Base-by-base conservation (phyloP, 139 green algal genomes). In the Haematococcus sp. region DNA sequence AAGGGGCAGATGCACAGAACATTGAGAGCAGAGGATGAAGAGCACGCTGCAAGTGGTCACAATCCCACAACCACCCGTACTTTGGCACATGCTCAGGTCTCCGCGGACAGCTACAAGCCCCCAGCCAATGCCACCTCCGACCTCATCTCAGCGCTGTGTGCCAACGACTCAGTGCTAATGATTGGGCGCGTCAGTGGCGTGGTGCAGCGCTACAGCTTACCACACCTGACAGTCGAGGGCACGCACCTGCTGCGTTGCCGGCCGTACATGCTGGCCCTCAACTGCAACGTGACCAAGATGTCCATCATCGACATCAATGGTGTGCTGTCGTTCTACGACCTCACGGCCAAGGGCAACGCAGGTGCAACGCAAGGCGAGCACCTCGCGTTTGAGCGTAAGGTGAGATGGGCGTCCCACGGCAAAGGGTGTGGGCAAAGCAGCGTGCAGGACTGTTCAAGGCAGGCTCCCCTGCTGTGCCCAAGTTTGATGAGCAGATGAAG, bases 281-380 rank as follows among this genome's bases (percentile, higher is more conserved):
- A 96, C 77, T 93, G 86, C 83, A 83, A 93, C 75, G 73, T 78
- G 52, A 90, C 76, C 33, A 81, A 81, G 68, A 82, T 93, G 78
- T 71, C 63, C 33, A 44, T 92, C 43, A 88, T 96, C 43, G 90
- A 96, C 86, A 89, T 89, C 76, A 85, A 90, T 49, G 89, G 88
- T 11, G 81, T 93, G 46, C 78, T 95, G 52, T 88, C 82, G 16
- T 85, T 94, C 66, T 88, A 89, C 56, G 86, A 90, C 73, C 72
- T 92, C 55, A 72, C 76, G 22, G 58, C 74, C 51, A 76, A 75
- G 70, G 74, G 75, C 25, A 60, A 30, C n/a, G 44, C 61, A 5
- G 68, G 51, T 0, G 64, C 58, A 16, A 70, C 75, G 32, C 74
- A 79, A 23, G 85, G 83, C 2, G 86, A 91, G 76, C 86, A 91